Conservation (phyloP, 2,329 filamentous ascomycete genomes). For the Exophiala xenobiotica region DNA sequence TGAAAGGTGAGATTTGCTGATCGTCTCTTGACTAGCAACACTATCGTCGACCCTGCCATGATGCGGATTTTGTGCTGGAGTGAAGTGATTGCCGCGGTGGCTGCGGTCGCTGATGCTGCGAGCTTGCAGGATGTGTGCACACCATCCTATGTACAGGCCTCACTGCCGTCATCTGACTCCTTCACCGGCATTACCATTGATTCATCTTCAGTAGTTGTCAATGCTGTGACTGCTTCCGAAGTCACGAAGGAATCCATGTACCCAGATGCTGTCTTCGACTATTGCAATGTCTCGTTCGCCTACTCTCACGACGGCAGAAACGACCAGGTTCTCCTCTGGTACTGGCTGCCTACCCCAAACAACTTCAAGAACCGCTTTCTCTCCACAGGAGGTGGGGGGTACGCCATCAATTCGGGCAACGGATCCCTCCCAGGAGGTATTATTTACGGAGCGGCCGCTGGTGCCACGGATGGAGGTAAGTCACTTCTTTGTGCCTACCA, state of each 20-base stretch:
- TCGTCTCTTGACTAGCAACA: no score
- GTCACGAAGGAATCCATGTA: slow-evolving; percentile 31
- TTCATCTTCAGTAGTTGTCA: slow-evolving; percentile 44
- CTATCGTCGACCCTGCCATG: no score
- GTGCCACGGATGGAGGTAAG: slow-evolving; percentile 49
- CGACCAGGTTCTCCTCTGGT: slow-evolving; percentile 40
- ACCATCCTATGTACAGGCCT: slow-evolving; percentile 43
- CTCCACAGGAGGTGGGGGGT: slow-evolving; percentile 49
- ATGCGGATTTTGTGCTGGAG: no score
- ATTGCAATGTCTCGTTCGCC: slow-evolving; percentile 50
- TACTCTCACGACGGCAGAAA: slow-evolving; percentile 46
- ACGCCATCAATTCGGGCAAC: slow-evolving; percentile 44
- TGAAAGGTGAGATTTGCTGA: no score
- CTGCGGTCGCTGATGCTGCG: slow-evolving; percentile 34
- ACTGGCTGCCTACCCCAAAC: slow-evolving; percentile 45
- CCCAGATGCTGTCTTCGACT: slow-evolving; percentile 20
- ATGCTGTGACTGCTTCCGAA: slow-evolving; percentile 40
- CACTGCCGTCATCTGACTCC: slow-evolving; percentile 45
- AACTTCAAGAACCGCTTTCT: slow-evolving; percentile 49
- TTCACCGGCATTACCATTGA: slow-evolving; percentile 44
- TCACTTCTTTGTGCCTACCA: neutral
- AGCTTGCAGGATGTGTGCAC: slow-evolving; percentile 46
- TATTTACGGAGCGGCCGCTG: slow-evolving; percentile 49
- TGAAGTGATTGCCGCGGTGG: no score
- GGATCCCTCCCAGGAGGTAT: slow-evolving; percentile 44